Conservation (phyloP, 2,329 filamentous ascomycete genomes). For the Mycosphaerella arachidis region DNA sequence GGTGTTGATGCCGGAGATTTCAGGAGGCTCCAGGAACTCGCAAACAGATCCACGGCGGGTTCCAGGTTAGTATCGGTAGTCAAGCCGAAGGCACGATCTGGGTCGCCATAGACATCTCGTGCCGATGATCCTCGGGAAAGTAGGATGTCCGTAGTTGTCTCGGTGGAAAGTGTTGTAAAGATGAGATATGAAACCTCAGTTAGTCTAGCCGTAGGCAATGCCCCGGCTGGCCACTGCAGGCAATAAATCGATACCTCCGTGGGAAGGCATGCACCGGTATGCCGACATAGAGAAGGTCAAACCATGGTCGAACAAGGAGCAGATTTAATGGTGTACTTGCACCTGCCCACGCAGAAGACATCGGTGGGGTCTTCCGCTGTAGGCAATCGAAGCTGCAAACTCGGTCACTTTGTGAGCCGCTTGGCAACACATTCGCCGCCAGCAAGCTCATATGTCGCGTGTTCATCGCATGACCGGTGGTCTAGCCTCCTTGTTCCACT, state of each 20-base stretch:
- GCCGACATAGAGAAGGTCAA: not conserved
- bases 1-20: not conserved
- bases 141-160: not conserved
- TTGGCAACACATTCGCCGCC: no score
- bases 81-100: not conserved
- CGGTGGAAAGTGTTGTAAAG: not conserved
- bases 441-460: not conserved
- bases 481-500: conserved; percentile 92
- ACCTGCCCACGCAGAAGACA: not conserved
- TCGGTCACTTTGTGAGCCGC: no score
- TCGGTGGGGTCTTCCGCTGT: not conserved
- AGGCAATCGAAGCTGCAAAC: no score
- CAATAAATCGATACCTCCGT: not conserved
- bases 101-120: not conserved
- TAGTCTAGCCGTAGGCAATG: no score
- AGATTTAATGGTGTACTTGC: not conserved
- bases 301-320: not conserved
- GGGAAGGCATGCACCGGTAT: not conserved
- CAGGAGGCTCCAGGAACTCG: not conserved
- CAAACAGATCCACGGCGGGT: not conserved
- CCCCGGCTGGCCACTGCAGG: not conserved
- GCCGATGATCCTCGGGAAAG: not conserved
- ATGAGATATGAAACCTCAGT: not conserved
- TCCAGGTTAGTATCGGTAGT: not conserved
- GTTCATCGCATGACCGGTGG: conserved; percentile 85